A percentile compares a stretch with the other conserved stretches of the same genome.
These are phyloP conservation scores for Trifolium dubium DNA, from an alignment of 306 rosid species.

Conservation along the genomic window DNA sequence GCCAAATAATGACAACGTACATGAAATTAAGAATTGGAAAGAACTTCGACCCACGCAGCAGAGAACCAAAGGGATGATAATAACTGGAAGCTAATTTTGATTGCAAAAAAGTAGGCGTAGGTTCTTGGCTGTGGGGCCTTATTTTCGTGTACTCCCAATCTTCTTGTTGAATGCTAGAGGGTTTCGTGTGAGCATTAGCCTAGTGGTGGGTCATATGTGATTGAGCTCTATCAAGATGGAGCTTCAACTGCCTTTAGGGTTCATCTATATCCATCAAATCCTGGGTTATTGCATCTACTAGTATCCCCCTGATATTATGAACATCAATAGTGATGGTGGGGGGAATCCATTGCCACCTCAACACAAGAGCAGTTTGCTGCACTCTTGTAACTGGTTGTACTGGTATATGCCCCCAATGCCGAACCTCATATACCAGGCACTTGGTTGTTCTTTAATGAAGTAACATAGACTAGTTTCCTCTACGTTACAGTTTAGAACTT, in stretches of 20 bases:
- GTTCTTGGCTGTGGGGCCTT: not conserved
- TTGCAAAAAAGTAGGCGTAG: not conserved
- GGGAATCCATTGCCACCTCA: not conserved
- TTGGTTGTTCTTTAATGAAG: not conserved
- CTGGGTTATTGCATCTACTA: not conserved
- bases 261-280: not conserved
- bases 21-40: not conserved
- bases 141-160: not conserved
- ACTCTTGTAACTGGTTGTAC: not conserved
- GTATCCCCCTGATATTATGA: not conserved
- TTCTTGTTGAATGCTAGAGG: not conserved
- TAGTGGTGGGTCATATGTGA: not conserved
- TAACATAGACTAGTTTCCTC: not conserved
- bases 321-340: not conserved
- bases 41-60: not conserved
- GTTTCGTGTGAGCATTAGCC: slow-evolving; percentile 1
- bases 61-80: not conserved
- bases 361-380: not conserved
- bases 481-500: not conserved
- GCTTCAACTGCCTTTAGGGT: not conserved
- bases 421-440: not conserved
- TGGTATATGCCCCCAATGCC: not conserved
- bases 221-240: not conserved
- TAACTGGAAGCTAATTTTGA: not conserved
- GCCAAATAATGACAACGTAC: not conserved